phyloP scores from a whole-genome alignment of 345 rosid genomes.

The Sonneratia alba region DNA sequence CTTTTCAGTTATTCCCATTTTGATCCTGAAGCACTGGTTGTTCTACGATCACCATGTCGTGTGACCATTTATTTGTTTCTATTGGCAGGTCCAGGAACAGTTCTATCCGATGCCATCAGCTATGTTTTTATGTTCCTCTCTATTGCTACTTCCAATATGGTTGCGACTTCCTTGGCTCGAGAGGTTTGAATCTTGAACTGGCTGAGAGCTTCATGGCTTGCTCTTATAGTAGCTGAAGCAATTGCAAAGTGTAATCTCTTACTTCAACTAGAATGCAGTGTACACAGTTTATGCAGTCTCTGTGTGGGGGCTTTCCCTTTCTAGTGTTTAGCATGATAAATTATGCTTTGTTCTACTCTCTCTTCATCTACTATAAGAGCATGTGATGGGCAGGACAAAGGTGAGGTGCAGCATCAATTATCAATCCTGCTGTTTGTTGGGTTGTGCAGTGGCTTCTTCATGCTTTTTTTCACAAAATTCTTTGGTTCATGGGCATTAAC shows the following conservation, averaged over 20 bases:
- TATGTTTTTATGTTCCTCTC: slow-evolving; percentile 55
- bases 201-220: background rate
- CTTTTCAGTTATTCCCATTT: background rate
- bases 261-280: background rate
- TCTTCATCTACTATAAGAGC: background rate
- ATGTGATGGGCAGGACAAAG: slow-evolving; percentile 26
- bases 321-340: background rate
- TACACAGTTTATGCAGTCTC: background rate
- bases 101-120: slow-evolving; percentile 42
- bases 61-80: background rate
- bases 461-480: slow-evolving; percentile 31
- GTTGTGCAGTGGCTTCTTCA: slow-evolving; percentile 23
- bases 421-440: slow-evolving; percentile 34
- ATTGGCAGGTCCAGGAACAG: slow-evolving; percentile 37
- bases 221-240: background rate
- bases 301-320: no score
- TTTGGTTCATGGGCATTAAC: slow-evolving; percentile 32
- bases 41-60: background rate
- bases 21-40: background rate
- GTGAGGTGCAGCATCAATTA: slow-evolving; percentile 40
- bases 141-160: slow-evolving; percentile 50
- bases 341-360: background rate
- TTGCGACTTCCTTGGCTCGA: slow-evolving; percentile 46
- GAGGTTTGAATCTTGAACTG: slow-evolving; percentile 19
- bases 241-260: background rate